Conservation (phyloP, 1,284 basidiomycete species). For the Phellopilus nigrolimitatus region DNA sequence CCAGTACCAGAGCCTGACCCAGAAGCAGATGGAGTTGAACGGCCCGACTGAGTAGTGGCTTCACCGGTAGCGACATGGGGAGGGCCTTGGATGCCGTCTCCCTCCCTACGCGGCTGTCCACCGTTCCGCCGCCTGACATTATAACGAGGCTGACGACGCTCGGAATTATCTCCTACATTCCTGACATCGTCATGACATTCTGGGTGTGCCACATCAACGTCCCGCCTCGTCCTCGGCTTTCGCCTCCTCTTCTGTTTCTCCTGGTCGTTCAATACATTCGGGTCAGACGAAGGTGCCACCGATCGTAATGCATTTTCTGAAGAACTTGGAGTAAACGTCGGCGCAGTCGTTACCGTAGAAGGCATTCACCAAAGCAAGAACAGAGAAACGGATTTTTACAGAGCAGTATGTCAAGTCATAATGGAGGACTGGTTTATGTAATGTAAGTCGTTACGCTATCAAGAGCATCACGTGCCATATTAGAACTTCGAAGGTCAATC, state of each 20-base stretch:
- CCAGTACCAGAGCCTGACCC: not conserved
- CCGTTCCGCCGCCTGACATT: not conserved
- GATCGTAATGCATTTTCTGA: not conserved
- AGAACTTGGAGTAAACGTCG: not conserved
- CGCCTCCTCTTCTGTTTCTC: not conserved
- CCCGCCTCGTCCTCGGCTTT: not conserved
- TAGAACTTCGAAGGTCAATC: too few relatives aligned
- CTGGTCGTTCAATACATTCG: not conserved
- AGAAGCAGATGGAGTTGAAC: not conserved
- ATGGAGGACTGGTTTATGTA: too few relatives aligned
- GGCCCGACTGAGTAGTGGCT: not conserved
- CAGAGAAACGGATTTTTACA: too few relatives aligned
- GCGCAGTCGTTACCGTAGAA: not conserved
- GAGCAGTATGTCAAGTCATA: too few relatives aligned
- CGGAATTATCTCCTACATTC: not conserved
- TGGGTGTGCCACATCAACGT: not conserved
- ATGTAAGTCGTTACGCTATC: too few relatives aligned
- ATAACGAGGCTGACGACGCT: not conserved
- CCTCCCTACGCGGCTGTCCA: not conserved
- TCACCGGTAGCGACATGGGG: not conserved
- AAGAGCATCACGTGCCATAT: too few relatives aligned
- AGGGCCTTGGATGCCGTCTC: not conserved
- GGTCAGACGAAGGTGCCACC: not conserved
- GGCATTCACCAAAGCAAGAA: too few relatives aligned
- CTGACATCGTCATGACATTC: not conserved